Conservation (phyloP, 148 eudicot genomes). For the Chenopodium berlandieri region DNA sequence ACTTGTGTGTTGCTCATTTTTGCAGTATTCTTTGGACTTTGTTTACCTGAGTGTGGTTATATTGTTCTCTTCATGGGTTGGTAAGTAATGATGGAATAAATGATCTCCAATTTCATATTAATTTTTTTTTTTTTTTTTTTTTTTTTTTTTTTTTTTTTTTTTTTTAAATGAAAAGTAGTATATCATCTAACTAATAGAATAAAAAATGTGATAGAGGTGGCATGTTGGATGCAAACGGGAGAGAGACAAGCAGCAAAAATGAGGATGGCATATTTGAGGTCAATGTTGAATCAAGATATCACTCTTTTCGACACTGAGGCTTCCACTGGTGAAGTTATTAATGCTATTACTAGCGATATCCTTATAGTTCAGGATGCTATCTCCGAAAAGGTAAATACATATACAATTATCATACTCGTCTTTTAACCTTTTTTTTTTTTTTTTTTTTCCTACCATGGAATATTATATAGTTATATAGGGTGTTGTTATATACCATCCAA, state of each 20-base stretch:
- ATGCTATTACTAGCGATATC: slow-evolving; percentile 81
- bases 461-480: too few relatives aligned
- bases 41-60: slow-evolving; percentile 84
- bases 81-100: slow-evolving; percentile 32
- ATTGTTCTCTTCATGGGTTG: slow-evolving; percentile 89
- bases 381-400: slow-evolving; percentile 73
- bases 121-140: neutral
- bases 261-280: slow-evolving; percentile 83
- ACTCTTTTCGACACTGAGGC: slow-evolving; percentile 80
- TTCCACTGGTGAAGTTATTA: slow-evolving; percentile 90
- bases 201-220: slow-evolving; percentile 55
- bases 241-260: slow-evolving; percentile 95
- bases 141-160: neutral
- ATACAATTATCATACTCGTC: too few relatives aligned
- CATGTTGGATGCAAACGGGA: slow-evolving; percentile 95
- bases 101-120: too few relatives aligned
- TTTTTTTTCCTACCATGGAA: too few relatives aligned
- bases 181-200: neutral
- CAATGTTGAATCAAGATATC: slow-evolving; percentile 88
- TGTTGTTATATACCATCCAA: too few relatives aligned
- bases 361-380: slow-evolving; percentile 91
- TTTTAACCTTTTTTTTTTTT: too few relatives aligned
- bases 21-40: slow-evolving; percentile 95
- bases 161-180: neutral
- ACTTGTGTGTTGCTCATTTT: slow-evolving; percentile 4